phyloP scores from a whole-genome alignment of 768 basidiomycete genomes.

The Cubamyces lactineus region DNA sequence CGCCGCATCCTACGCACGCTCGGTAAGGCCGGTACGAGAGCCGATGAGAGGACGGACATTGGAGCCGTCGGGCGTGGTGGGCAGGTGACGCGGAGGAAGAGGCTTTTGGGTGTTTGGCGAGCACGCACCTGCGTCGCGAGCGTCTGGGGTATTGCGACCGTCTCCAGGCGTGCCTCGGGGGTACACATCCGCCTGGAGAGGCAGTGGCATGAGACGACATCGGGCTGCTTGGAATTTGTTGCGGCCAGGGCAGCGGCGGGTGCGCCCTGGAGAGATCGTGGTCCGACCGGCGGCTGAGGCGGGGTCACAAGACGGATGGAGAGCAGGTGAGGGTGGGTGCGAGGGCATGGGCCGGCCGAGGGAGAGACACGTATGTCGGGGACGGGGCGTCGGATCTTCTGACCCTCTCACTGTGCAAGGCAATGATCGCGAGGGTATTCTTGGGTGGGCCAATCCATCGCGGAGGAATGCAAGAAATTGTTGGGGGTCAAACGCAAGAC shows the following conservation, averaged over 20 bases:
- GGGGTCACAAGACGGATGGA: not conserved
- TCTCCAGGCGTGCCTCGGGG: not conserved
- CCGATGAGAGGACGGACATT: conserved; percentile 3
- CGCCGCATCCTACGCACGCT: conserved; percentile 1
- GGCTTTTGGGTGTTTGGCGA: conserved; percentile 3
- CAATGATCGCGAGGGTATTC: conserved; percentile 4
- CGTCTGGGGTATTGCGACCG: not conserved
- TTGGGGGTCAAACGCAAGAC: not conserved
- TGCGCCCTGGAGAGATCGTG: conserved; percentile 2
- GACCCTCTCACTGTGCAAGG: not conserved
- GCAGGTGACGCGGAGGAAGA: conserved; percentile 13
- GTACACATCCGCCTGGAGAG: conserved; percentile 2
- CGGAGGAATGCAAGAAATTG: not conserved
- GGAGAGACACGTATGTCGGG: conserved; percentile 1
- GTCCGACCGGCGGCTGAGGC: conserved; percentile 8
- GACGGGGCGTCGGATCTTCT: conserved; percentile 19
- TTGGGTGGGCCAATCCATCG: conserved; percentile 3
- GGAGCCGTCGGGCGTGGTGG: not conserved
- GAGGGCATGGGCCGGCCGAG: conserved; percentile 19
- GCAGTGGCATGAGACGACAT: not conserved
- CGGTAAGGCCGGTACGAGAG: conserved; percentile 10
- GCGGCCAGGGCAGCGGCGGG: conserved; percentile 1
- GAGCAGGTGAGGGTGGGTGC: conserved; percentile 1
- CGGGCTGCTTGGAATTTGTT: no score
- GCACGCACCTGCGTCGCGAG: conserved; percentile 15